Evolutionary conservation across 345 rosid species (phyloP).

Genomic region (Corymbia maculata): DNA sequence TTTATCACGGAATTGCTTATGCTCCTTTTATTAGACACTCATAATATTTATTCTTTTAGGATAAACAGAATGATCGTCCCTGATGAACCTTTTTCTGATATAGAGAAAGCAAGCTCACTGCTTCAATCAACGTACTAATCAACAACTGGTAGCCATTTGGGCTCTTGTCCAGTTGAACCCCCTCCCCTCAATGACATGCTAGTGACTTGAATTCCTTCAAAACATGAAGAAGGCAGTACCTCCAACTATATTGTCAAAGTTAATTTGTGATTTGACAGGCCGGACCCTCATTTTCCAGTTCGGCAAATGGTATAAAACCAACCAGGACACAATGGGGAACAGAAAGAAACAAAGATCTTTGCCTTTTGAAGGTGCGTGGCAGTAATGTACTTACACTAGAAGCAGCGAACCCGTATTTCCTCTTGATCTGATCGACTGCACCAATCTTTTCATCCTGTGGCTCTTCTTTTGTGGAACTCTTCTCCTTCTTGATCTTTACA

Average conservation of each 20-base stretch:
- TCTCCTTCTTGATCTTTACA: slow-evolving; percentile 61
- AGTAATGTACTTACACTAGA: slow-evolving; percentile 39
- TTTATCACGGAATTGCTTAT: background rate
- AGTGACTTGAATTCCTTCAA: background rate
- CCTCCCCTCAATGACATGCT: background rate
- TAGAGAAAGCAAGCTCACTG: background rate
- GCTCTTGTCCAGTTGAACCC: background rate
- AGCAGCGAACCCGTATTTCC: slow-evolving; percentile 68
- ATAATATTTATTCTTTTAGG: background rate
- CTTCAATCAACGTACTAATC: background rate
- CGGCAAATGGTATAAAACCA: background rate
- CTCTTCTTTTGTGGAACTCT: slow-evolving; percentile 42
- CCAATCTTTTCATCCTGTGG: slow-evolving; percentile 32
- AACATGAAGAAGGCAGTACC: background rate
- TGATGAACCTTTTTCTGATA: background rate
- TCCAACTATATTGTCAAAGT: background rate
- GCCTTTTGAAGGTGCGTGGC: background rate
- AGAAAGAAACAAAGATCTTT: background rate
- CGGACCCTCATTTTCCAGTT: background rate
- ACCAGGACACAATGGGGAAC: background rate
- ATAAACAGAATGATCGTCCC: background rate
- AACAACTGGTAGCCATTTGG: background rate
- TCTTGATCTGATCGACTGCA: slow-evolving; percentile 77
- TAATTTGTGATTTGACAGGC: background rate
- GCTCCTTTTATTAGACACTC: background rate